Percentiles rank a stretch among this genome's conserved stretches.
phyloP scores from a whole-genome alignment of 305 asterid species.

The Fraxinus angustifolia region DNA sequence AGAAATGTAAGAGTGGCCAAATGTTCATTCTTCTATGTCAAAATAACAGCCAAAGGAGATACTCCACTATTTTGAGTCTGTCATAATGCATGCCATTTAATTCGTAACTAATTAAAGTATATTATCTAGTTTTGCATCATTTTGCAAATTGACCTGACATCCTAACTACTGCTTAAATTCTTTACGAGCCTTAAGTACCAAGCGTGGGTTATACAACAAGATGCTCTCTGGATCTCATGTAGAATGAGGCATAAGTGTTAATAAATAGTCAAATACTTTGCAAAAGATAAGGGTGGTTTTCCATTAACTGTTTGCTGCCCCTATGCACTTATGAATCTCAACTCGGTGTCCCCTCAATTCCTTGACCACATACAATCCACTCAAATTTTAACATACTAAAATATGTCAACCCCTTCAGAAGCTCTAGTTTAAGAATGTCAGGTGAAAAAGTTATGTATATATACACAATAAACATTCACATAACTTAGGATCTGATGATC shows the following conservation, averaged over 20 bases:
- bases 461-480: background rate
- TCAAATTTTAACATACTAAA: background rate
- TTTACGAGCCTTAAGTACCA: background rate
- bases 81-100: background rate
- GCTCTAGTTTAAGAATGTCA: background rate
- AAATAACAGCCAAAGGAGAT: background rate
- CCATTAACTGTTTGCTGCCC: background rate
- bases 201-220: background rate
- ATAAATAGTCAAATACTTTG: background rate
- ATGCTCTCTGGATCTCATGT: background rate
- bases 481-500: background rate
- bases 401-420: constrained; percentile 5
- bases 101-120: background rate
- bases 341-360: background rate
- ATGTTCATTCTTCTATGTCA: background rate
- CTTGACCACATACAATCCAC: background rate
- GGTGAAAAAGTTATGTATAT: background rate
- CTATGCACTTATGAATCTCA: background rate
- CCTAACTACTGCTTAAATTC: background rate
- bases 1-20: constrained; percentile 11
- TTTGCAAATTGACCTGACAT: background rate
- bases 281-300: background rate
- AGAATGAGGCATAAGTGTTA: background rate
- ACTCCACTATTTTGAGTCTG: background rate
- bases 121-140: background rate